These are phyloP conservation scores for Trifolium pratense DNA, from an alignment of 306 rosid genomes.

Conservation along the genomic window DNA sequence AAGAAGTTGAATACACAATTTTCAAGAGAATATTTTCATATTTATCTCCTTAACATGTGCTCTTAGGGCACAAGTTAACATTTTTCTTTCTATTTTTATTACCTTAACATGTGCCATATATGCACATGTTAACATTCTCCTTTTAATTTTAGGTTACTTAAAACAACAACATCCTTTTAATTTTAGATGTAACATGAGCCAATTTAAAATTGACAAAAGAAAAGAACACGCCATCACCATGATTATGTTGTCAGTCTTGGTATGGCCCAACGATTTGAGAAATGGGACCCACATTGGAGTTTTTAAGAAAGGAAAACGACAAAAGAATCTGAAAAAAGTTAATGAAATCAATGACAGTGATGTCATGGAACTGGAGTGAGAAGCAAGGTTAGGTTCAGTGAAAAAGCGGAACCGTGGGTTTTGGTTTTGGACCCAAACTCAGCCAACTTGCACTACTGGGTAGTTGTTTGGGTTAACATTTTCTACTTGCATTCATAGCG, in stretches of 20 bases:
- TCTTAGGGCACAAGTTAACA: no score
- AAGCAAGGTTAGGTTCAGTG: constrained; percentile 59
- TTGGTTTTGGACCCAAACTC: constrained; percentile 42
- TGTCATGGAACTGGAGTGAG: constrained; percentile 48
- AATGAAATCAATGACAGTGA: constrained; percentile 47
- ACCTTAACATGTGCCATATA: no score
- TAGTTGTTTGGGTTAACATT: not conserved
- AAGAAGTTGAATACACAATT: no score
- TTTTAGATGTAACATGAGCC: no score
- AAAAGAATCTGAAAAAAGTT: constrained; percentile 50
- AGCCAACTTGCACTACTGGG: constrained; percentile 29
- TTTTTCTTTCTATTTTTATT: no score
- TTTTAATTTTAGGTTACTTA: no score
- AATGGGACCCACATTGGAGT: constrained; percentile 26
- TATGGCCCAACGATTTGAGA: constrained; percentile 40
- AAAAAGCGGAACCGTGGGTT: constrained; percentile 67
- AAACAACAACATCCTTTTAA: no score
- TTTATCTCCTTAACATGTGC: no score
- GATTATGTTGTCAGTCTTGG: constrained; percentile 39
- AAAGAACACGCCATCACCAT: constrained; percentile 38
- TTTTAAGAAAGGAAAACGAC: constrained; percentile 55
- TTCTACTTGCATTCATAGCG: constrained; percentile 43
- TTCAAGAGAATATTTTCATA: no score
- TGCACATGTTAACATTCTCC: no score
- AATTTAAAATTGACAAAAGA: no score